Evolutionary conservation across 2,329 filamentous ascomycete genomes (phyloP).

Genomic region (Falciphora oryzae): DNA sequence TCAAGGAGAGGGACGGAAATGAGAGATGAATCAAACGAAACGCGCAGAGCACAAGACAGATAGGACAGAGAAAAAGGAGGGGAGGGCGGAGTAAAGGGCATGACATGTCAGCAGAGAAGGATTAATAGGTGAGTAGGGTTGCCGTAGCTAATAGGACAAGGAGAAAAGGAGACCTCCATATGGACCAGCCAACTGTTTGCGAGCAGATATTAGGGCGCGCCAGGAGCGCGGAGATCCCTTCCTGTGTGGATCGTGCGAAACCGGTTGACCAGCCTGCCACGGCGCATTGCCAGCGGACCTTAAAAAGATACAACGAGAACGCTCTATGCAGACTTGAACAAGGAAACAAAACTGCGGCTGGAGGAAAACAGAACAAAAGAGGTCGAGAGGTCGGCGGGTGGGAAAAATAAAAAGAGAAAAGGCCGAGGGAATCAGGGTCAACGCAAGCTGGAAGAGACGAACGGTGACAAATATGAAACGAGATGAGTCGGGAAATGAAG

Average conservation of each 20-base stretch:
- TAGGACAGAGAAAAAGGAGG: constrained; percentile 16
- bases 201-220: constrained; percentile 41
- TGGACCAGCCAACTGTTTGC: constrained; percentile 46
- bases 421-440: constrained; percentile 16
- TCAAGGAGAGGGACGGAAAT: constrained; percentile 20
- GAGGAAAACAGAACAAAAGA: constrained; percentile 6
- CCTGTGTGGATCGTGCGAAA: constrained; percentile 32
- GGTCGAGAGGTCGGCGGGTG: not conserved
- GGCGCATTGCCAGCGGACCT: constrained; percentile 40
- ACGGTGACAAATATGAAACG: constrained; percentile 20
- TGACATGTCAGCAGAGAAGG: constrained; percentile 13
- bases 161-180: constrained; percentile 35
- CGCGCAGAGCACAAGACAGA: constrained; percentile 20
- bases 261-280: constrained; percentile 33
- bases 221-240: constrained; percentile 26
- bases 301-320: constrained; percentile 25
- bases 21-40: constrained; percentile 22
- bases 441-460: constrained; percentile 15
- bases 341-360: not conserved
- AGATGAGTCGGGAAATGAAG: constrained; percentile 16
- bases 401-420: constrained; percentile 26
- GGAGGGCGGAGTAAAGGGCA: constrained; percentile 11
- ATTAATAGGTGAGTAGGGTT: constrained; percentile 35
- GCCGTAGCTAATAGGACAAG: constrained; percentile 43
- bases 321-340: constrained; percentile 21